These are phyloP conservation scores for Penicillium sp. DNA, from an alignment of 2,329 filamentous ascomycete species.

Conservation along the genomic window DNA sequence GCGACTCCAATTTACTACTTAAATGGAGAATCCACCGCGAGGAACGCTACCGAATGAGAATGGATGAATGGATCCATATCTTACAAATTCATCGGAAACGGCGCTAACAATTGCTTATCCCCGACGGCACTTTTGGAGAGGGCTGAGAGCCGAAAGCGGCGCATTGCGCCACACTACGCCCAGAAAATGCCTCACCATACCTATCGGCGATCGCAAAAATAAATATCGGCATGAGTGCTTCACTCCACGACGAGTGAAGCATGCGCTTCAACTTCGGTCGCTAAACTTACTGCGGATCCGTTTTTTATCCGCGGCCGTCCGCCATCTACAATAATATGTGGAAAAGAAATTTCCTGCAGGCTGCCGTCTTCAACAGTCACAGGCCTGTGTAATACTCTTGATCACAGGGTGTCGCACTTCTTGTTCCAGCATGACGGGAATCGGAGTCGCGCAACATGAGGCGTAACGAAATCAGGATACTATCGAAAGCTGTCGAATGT, in stretches of 20 bases:
- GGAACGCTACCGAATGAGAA: background rate
- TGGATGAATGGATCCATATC: background rate
- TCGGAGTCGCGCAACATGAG: no score
- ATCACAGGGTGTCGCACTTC: no score
- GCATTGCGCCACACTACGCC: background rate
- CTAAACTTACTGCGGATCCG: background rate
- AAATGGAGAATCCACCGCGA: background rate
- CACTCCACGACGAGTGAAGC: background rate
- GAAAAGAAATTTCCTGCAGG: no score
- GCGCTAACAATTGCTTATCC: background rate
- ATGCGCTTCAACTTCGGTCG: background rate
- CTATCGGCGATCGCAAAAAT: background rate
- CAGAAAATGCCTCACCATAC: background rate
- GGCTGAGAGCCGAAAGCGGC: background rate
- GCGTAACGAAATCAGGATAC: no score
- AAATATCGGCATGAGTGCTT: background rate
- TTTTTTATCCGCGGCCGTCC: background rate
- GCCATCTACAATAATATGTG: no score
- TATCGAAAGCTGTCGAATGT: no score
- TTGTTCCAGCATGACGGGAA: no score
- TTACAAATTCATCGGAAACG: background rate
- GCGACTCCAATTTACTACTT: no score
- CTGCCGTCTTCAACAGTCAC: no score
- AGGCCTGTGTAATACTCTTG: no score
- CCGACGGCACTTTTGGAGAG: background rate